A percentile compares a stretch with the other conserved stretches of the same genome.
These are phyloP conservation scores for Cryptosporidium viatorum DNA, from an alignment of 169 alveolate genomes.

Conservation along the genomic window DNA sequence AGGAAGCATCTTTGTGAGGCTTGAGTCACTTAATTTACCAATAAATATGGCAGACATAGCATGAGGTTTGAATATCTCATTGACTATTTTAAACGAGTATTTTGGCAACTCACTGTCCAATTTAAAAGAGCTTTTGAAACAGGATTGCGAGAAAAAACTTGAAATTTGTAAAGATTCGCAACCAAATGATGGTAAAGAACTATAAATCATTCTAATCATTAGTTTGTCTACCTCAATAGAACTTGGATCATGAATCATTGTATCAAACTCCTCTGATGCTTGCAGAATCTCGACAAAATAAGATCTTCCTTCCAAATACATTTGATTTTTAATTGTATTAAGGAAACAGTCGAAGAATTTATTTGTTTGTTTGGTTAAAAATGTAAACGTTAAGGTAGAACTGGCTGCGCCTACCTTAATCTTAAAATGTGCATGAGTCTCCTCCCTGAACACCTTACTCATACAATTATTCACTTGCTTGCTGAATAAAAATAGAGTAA, in stretches of 20 bases:
- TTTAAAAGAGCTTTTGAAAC: not conserved
- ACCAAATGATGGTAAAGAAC: not conserved
- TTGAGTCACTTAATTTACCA: not conserved
- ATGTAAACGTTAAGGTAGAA: not conserved
- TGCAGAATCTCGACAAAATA: not conserved
- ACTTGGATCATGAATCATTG: not conserved
- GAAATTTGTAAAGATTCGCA: not conserved
- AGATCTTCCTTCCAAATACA: not conserved
- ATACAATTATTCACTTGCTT: not conserved
- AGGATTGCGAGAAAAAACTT: not conserved
- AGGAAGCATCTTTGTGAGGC: not conserved
- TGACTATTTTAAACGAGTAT: not conserved
- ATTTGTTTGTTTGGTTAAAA: not conserved
- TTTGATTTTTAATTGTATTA: not conserved
- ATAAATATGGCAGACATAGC: not conserved
- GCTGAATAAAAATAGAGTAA: constrained; percentile 1
- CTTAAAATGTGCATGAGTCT: not conserved
- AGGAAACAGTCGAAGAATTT: not conserved
- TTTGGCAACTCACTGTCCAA: not conserved
- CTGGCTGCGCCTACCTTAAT: not conserved
- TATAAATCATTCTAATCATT: not conserved
- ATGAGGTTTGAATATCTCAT: not conserved
- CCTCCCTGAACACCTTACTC: not conserved
- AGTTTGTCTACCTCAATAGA: constrained; percentile 23
- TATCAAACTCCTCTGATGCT: not conserved